These are phyloP conservation scores for Liriodendron chinense DNA, from an alignment of 164 flowering plant genomes.

Conservation along the genomic window DNA sequence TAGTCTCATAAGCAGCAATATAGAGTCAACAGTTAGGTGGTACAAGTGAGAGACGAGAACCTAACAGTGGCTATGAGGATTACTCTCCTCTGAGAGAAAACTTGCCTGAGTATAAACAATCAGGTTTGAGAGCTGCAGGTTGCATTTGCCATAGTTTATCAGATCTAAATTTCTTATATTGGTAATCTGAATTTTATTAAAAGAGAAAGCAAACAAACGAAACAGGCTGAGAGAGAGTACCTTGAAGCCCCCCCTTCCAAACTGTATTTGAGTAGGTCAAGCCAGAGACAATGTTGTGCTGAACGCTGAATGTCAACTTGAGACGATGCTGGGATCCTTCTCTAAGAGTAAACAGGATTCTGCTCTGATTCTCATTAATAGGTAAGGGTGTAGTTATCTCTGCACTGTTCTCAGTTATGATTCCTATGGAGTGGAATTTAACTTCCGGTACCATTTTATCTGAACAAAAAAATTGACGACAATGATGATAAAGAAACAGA, in stretches of 20 bases:
- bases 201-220: not conserved
- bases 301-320: slow-evolving; percentile 59
- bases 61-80: too few relatives aligned
- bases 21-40: too few relatives aligned
- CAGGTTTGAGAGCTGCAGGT: not conserved
- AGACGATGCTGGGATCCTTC: slow-evolving; percentile 68
- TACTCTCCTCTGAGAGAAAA: too few relatives aligned
- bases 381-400: slow-evolving; percentile 55
- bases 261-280: slow-evolving; percentile 64
- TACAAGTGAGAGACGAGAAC: too few relatives aligned
- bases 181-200: too few relatives aligned
- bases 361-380: slow-evolving; percentile 28
- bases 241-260: slow-evolving; percentile 69
- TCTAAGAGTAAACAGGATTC: slow-evolving; percentile 43
- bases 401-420: slow-evolving; percentile 45
- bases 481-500: too few relatives aligned
- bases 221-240: slow-evolving; percentile 22
- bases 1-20: too few relatives aligned
- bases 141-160: not conserved
- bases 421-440: slow-evolving; percentile 60
- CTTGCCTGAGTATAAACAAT: too few relatives aligned
- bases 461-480: slow-evolving; percentile 13
- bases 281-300: slow-evolving; percentile 76
- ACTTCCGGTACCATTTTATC: slow-evolving; percentile 77
- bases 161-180: too few relatives aligned